Base-by-base conservation (phyloP, 140 eudicot genomes). In the Stevia rebaudiana region DNA sequence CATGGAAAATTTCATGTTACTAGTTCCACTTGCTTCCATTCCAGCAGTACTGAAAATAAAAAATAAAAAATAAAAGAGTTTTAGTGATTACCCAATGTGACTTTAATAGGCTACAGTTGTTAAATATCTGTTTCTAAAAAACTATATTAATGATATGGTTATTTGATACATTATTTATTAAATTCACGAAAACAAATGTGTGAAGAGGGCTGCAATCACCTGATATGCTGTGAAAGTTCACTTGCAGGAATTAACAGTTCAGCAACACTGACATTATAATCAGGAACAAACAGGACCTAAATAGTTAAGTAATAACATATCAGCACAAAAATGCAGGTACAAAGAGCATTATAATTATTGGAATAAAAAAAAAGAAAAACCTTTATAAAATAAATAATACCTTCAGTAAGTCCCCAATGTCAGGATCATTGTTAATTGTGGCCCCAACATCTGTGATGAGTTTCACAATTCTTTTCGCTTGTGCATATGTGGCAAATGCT, bases 21-120 rank as follows among this genome's bases (percentile, higher is more conserved):
- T 90, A 59, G 97, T 90, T 77, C 97, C 97, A 82, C 97, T 90
- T 37, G 97, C 95, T 80, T 90, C 97, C 95, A 90, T 90, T 59
- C 97, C 97, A 67, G 97, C 95, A 67, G 95, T 87, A 71, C 97
- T 87, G 68, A n/a, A n/a, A n/a, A n/a, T n/a, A n/a, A n/a, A n/a
- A n/a, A n/a, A n/a, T n/a, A n/a, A n/a, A n/a, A n/a, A n/a, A n/a
- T n/a, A n/a, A 33, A 49, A 31, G 54, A 50, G 72, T 54, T 17
- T 62, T 1, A n/a, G 31, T 36, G 53, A 30, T n/a, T n/a, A n/a
- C n/a, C 30, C 33, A 4, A 19, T 18, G 28, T 57, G n/a, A 8
- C 33, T 9, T 31, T 57, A 21, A 11, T 3, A 16, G 0, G 33
- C 33, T 57, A 57, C 25, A 33, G 33, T 5, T 33, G 11, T 3